A percentile compares a stretch with the other conserved stretches of the same genome.
These are phyloP conservation scores for Scedosporium dehoogii DNA, from an alignment of 2,329 filamentous ascomycete genomes.

Conservation along the genomic window DNA sequence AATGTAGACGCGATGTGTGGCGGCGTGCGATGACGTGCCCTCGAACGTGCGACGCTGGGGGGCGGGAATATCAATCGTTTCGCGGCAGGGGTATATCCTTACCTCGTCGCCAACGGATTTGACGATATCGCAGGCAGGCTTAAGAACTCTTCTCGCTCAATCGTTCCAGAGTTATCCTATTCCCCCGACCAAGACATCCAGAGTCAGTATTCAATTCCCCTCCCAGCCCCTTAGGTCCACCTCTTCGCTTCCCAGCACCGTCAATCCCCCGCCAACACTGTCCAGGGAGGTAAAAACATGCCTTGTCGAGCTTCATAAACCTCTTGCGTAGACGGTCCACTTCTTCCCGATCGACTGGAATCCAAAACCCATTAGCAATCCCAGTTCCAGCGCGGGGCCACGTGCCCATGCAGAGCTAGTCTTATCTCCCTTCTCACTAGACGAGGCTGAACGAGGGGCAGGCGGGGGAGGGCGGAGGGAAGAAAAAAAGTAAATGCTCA, in stretches of 20 bases:
- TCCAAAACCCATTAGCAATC: background rate
- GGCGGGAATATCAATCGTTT: background rate
- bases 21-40: background rate
- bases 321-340: slow-evolving; percentile 91
- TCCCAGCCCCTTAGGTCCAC: background rate
- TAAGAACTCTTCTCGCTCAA: slow-evolving; percentile 97
- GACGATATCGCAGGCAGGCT: slow-evolving; percentile 95
- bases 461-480: slow-evolving; percentile 9
- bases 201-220: background rate
- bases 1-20: background rate
- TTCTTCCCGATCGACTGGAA: slow-evolving; percentile 85
- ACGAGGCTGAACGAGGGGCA: slow-evolving; percentile 1
- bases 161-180: slow-evolving; percentile 94
- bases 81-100: slow-evolving; percentile 11
- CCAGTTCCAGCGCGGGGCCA: slow-evolving; percentile 52
- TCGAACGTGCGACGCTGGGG: background rate
- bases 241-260: background rate
- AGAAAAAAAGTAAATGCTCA: slow-evolving; percentile 29
- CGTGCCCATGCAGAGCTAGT: slow-evolving; percentile 68
- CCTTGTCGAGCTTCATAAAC: slow-evolving; percentile 99
- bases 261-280: background rate
- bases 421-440: slow-evolving; percentile 41
- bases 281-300: slow-evolving; percentile 23
- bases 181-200: background rate
- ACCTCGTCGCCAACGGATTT: slow-evolving; percentile 93